Evolutionary conservation across 352 stramenopile species (phyloP), one percentile per base, ranked within the genome.

Genomic region (Pythium oligandrum): DNA sequence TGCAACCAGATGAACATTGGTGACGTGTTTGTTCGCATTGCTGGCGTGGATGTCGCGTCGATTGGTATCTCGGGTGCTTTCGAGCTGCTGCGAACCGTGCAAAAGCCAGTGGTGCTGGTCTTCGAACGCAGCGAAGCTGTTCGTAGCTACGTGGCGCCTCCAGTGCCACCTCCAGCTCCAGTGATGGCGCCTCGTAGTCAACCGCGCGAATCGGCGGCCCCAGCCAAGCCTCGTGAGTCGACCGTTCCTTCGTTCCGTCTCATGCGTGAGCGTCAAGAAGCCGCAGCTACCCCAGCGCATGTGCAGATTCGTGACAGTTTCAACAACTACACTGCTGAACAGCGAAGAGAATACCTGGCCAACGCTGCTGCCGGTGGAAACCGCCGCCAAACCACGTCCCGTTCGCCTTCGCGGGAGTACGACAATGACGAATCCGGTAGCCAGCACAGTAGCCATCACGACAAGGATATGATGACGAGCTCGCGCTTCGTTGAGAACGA

Each of bases 71-170:
- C 67, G 11, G 84, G 78, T 1, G 79, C 82, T 1, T 90, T 88
- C 57, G 82, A 94, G 59, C 53, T 90, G 48, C 66, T 94, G 31
- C 80, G 86, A 57, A 86, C 64, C 0, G 82, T 92, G 4, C 71
- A 85, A 48, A 94, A 94, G 44, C 84, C 84, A 2, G 84, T 90
- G 2, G 66, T 89, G 3, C 66, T 94, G 2, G 78, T 92, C 0
- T 94, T 94, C 58, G 73, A 90, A 61, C 48, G 68, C 46, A 66
- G 4, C 55, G 17, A 26, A 26, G 0, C 17, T 26, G 17, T 26
- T 26, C 17, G 17, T 26, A 26, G 17, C 17, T 26, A 26, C 17
- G 17, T 60, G 10, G 44, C 52, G 26, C 57, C 59, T 4, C 31
- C 44, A 7, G 53, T 50, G 2, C 8, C 46, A 39, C 49, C 68